Conservation (phyloP, 2,329 filamentous ascomycete species). For the Aspergillus pseudoglaucus region DNA sequence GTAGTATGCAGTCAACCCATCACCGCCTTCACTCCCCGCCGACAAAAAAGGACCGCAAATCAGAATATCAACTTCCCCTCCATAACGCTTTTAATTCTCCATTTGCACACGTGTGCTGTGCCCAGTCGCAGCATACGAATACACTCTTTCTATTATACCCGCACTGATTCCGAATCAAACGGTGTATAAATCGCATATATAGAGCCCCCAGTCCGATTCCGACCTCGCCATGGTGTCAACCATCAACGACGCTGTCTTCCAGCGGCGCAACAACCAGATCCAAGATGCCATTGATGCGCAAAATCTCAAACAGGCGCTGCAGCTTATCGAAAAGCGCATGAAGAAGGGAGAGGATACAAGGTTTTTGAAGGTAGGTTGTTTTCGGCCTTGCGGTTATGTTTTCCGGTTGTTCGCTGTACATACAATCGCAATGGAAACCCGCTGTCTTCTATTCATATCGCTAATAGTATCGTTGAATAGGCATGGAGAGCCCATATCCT, state of each 20-base stretch:
- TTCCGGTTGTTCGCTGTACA: no score
- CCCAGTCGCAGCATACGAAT: conserved; percentile 16
- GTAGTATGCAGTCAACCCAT: not conserved
- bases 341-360: conserved; percentile 49
- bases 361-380: conserved; percentile 31
- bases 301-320: conserved; percentile 45
- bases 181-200: not conserved
- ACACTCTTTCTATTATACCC: not conserved
- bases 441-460: not conserved
- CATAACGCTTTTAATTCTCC: conserved; percentile 4
- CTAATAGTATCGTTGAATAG: conserved; percentile 14
- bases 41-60: not conserved
- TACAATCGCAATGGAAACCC: no score
- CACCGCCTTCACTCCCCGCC: conserved; percentile 14
- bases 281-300: conserved; percentile 44
- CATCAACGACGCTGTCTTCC: conserved; percentile 33
- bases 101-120: conserved; percentile 20
- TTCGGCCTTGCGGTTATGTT: not conserved
- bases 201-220: not conserved
- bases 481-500: conserved; percentile 41
- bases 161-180: not conserved
- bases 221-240: conserved; percentile 7
- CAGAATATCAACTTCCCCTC: conserved; percentile 5
- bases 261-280: conserved; percentile 44
- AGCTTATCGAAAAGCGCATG: conserved; percentile 46